Percentiles rank a stretch among this genome's conserved stretches.
These are phyloP conservation scores for Favolaschia claudopus DNA, from an alignment of 768 basidiomycete species.

Conservation along the genomic window DNA sequence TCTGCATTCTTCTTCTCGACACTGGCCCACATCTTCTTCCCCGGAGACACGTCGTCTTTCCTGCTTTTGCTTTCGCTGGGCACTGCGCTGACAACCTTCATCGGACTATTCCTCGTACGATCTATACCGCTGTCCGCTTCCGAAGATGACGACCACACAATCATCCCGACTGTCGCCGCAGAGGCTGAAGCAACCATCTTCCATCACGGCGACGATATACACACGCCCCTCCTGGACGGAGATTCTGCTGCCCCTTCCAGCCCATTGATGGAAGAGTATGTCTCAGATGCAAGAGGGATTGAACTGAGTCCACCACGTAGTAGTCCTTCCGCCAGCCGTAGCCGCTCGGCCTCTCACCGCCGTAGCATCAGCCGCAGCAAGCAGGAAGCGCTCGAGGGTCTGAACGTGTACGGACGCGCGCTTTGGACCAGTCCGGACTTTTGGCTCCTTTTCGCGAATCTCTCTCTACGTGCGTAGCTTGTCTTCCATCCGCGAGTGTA, in stretches of 20 bases:
- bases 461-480: slow-evolving; percentile 60
- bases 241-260: slow-evolving; percentile 8
- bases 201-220: slow-evolving; percentile 24
- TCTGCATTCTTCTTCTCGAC: slow-evolving; percentile 91
- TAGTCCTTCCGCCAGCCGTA: too few species aligned
- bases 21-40: slow-evolving; percentile 73
- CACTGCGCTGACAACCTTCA: slow-evolving; percentile 78
- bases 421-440: slow-evolving; percentile 58
- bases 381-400: slow-evolving; percentile 52
- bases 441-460: slow-evolving; percentile 49
- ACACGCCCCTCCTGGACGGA: slow-evolving; percentile 30
- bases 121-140: slow-evolving; percentile 65
- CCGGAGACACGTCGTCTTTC: slow-evolving; percentile 81
- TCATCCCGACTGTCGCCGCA: slow-evolving; percentile 24
- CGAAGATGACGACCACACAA: slow-evolving; percentile 34
- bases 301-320: slow-evolving; percentile 29
- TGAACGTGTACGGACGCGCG: slow-evolving; percentile 53
- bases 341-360: slow-evolving; percentile 11
- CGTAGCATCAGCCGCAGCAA: slow-evolving; percentile 28
- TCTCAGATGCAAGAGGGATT: slow-evolving; percentile 25
- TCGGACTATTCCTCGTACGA: slow-evolving; percentile 80
- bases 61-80: slow-evolving; percentile 79
- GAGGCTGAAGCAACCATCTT: slow-evolving; percentile 30
- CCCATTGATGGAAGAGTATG: slow-evolving; percentile 27
- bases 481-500: background rate